Evolutionary conservation across 495 filamentous ascomycete genomes (phyloP).

Genomic region (Amphirosellinia nigrospora): DNA sequence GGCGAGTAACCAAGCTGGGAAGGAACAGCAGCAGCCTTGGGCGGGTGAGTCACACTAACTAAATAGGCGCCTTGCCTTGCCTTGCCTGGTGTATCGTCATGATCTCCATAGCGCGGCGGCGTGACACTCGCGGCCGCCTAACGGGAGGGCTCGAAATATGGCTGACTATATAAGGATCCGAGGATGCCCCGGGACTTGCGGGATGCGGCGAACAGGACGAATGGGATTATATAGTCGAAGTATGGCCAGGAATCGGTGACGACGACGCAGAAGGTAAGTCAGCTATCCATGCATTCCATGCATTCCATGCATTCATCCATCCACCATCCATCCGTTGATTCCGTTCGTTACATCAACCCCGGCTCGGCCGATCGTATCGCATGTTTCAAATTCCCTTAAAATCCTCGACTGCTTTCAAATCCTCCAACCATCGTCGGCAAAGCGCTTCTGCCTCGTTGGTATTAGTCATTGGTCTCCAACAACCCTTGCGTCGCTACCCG

Average conservation of each 20-base stretch:
- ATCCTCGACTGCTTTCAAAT: neutral
- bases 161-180: slow-evolving; percentile 27
- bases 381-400: no score
- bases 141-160: neutral
- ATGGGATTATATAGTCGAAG: slow-evolving; percentile 24
- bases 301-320: no score
- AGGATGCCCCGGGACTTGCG: neutral
- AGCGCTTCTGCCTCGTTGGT: neutral
- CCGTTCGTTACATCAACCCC: neutral
- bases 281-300: no score
- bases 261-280: slow-evolving; percentile 19
- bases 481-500: neutral
- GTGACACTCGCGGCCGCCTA: slow-evolving; percentile 22
- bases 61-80: neutral
- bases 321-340: no score
- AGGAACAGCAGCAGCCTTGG: slow-evolving; percentile 16
- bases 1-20: slow-evolving; percentile 8
- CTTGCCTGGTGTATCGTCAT: neutral
- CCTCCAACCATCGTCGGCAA: neutral
- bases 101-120: slow-evolving; percentile 5
- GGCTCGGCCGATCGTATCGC: neutral
- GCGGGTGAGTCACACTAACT: slow-evolving; percentile 22
- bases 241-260: slow-evolving; percentile 19
- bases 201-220: neutral
- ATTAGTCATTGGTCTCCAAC: slow-evolving; percentile 5